A percentile compares a stretch with the other conserved stretches of the same genome.
phyloP scores from a whole-genome alignment of 73 alveolate species.

The Paramecium pentaurelia region DNA sequence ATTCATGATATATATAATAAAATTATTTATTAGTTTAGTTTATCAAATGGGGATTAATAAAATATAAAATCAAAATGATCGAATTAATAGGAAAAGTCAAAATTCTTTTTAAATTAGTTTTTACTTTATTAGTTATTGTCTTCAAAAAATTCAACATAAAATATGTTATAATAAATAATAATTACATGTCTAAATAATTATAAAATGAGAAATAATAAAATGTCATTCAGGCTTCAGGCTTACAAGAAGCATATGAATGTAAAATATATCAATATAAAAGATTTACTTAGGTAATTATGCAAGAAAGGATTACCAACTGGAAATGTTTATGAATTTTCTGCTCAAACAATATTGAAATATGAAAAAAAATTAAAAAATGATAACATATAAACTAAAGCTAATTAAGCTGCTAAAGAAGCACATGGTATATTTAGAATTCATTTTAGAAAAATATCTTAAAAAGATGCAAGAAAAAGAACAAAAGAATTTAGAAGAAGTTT shows the following conservation, averaged over 20 bases:
- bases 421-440: neutral
- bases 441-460: neutral
- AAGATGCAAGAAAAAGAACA: neutral
- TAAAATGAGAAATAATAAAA: neutral
- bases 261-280: neutral
- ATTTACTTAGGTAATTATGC: constrained; percentile 86
- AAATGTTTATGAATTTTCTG: constrained; percentile 92
- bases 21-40: neutral
- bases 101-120: no score
- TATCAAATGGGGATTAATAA: no score
- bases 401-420: constrained; percentile 17
- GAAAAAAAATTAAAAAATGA: constrained; percentile 81
- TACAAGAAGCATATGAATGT: constrained; percentile 91
- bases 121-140: neutral
- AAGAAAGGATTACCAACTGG: constrained; percentile 96
- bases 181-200: neutral
- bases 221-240: constrained; percentile 66
- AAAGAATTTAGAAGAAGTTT: neutral
- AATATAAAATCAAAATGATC: neutral
- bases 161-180: neutral
- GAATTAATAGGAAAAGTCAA: neutral
- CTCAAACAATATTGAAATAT: constrained; percentile 82
- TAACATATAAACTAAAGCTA: neutral
- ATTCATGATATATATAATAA: neutral
- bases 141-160: no score